Base-by-base conservation (phyloP, 2,329 filamentous ascomycete genomes). In the Orbilia javanica region DNA sequence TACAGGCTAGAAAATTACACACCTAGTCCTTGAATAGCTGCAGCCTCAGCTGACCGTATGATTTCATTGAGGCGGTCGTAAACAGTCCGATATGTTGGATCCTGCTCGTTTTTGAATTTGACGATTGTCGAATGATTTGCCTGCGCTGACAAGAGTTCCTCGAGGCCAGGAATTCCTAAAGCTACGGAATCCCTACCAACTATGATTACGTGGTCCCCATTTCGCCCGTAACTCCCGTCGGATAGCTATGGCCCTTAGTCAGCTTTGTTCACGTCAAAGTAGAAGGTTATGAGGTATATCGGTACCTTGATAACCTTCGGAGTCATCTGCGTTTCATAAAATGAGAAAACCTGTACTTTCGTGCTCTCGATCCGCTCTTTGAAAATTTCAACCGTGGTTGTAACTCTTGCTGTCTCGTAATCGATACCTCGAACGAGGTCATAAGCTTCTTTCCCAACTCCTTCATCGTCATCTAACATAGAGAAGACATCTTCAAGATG, bases 51-150 rank as follows among this genome's bases (percentile, higher is more conserved):
- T 29, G 27, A 53, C 18, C 22, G 48, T 25, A 53, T 15, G 27
- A 29, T 6, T 44, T 44, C 39, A 6, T 44, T 44, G 4, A 44
- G 39, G 39, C 39, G 39, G 39, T 44, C 39, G 39, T 44, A 13
- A 34, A 42, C 39, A 5, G 39, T 42, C 15, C 55, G 65, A 36
- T 77, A 77, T n/a, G 65, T 55, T n/a, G 20, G 13, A 62, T 77
- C 20, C 2, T 44, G 22, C 34, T 1, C 11, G 22, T 50, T 64
- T 0, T 48, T 65, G 10, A 77, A 60, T 25, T 77, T 77, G 15
- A 77, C 66, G 13, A 77, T 44, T 15, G 55, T 53, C 1, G 73
- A 77, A 20, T 77, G 73, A 39, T 77, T 57, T 3, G 48, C 73
- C 18, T 71, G 55, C 15, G 42, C 22, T 11, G 44, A 34, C 4